phyloP scores from a whole-genome alignment of 768 basidiomycete species.

The Kwoniella botswanensis region DNA sequence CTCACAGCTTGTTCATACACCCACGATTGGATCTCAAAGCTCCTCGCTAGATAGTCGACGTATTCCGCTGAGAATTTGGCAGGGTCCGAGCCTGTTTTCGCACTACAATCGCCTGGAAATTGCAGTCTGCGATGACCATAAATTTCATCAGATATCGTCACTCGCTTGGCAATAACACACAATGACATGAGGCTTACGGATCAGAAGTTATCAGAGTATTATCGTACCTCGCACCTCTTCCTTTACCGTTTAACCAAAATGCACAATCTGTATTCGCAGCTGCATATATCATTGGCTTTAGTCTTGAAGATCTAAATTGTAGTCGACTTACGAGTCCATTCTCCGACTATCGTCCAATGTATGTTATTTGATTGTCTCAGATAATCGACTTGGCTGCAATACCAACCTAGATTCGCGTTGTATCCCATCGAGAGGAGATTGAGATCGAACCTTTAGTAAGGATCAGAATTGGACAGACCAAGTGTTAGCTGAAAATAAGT shows the following conservation, averaged over 20 bases:
- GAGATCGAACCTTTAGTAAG: conserved; percentile 36
- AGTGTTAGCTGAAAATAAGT: background rate
- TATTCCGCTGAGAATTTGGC: conserved; percentile 68
- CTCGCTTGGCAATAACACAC: background rate
- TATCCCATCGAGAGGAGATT: conserved; percentile 46
- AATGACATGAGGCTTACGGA: too few relatives aligned
- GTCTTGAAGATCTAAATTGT: background rate
- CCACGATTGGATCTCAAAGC: conserved; percentile 79
- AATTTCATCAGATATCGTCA: too few relatives aligned
- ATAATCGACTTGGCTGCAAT: conserved; percentile 40
- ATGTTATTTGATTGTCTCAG: conserved; percentile 59
- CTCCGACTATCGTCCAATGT: conserved; percentile 84
- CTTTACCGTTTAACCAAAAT: conserved; percentile 79
- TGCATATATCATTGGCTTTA: conserved; percentile 4
- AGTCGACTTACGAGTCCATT: conserved; percentile 67
- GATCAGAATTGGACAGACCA: background rate
- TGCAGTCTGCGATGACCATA: conserved; percentile 60
- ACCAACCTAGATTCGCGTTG: conserved; percentile 45
- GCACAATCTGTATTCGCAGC: conserved; percentile 64
- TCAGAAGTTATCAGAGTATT: conserved; percentile 42
- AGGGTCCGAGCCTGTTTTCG: conserved; percentile 68
- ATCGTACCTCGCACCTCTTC: conserved; percentile 71
- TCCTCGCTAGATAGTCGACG: conserved; percentile 62
- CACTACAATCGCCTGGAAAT: conserved; percentile 73
- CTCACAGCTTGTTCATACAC: conserved; percentile 68